Base-by-base conservation (phyloP, 2,329 filamentous ascomycete species). In the Diaporthe destruens region DNA sequence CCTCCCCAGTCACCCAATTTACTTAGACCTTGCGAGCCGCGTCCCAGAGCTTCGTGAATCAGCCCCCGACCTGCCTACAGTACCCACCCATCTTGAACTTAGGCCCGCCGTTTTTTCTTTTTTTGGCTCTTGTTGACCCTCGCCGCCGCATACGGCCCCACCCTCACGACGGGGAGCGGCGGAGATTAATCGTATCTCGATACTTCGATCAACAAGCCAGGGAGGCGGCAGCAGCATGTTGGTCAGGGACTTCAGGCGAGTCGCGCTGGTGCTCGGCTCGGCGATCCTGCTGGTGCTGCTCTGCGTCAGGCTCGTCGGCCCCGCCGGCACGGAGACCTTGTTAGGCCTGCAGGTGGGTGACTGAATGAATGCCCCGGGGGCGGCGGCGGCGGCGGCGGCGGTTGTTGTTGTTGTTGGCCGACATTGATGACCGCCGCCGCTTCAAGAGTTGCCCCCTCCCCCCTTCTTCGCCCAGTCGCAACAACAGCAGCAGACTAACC, bases 251-350 rank as follows among this genome's bases (percentile, higher is more conserved):
- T 39, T 53, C 47, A 66, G 61, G 61, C 61, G 61, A n/a, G 18
- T 66, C 32, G 39, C 61, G 61, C 61, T 66, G 32, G 61, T 66
- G 25, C 69, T 71, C 53, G 61, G 34, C 61, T 36, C 59, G 34
- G 59, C 51, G 49, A 29, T 55, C 61, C 49, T 47, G 51, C 56
- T 68, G 42, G 53, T 68, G 55, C 61, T 71, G n/a, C 51, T 71
- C 18, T 51, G 61, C 61, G 44, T 71, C 20, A 67, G 61, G 53
- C 53, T 67, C 42, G 53, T 56, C 61, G 70, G 53, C n/a, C 59
- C 69, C 39, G 69, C 23, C 32, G 57, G 47, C 56, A 32, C 49
- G 25, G 56, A 65, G 32, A 71, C 29, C n/a, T 8, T 63, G 18
- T 49, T 65, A 7, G 56, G 56, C 57, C 56, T 71, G 36, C 67